phyloP scores from a whole-genome alignment of 2,329 filamentous ascomycete genomes.

The Aspergillus sp. region DNA sequence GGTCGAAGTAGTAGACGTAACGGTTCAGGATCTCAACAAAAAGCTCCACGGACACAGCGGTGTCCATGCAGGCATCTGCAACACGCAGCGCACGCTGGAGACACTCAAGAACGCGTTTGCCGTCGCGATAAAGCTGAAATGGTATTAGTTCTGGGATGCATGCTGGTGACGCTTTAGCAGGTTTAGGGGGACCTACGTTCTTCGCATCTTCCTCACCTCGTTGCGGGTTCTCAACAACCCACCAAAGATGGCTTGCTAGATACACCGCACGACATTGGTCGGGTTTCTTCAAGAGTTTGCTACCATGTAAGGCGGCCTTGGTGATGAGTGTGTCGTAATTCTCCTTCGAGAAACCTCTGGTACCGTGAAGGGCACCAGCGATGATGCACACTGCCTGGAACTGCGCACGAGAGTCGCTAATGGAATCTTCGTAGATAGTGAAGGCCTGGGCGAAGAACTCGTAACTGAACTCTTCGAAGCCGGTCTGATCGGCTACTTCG shows the following conservation, averaged over 20 bases:
- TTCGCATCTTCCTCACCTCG: constrained; percentile 78
- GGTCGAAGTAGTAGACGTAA: constrained; percentile 99
- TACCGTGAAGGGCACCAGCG: constrained; percentile 82
- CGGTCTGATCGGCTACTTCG: constrained; percentile 85
- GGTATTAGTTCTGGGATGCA: constrained; percentile 5
- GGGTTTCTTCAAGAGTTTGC: constrained; percentile 94
- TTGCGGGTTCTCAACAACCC: constrained; percentile 79
- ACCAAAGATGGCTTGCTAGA: constrained; percentile 95
- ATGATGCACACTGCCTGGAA: constrained; percentile 98
- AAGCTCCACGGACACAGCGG: constrained; percentile 90
- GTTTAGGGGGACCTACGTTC: constrained; percentile 55
- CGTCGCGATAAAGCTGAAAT: constrained; percentile 83
- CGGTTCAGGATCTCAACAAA: constrained; percentile 98
- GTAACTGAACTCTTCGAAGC: constrained; percentile 93
- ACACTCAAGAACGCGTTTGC: constrained; percentile 94
- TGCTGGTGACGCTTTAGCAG: constrained; percentile 16
- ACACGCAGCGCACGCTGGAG: constrained; percentile 92
- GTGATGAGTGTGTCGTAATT: constrained; percentile 99
- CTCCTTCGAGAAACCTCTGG: constrained; percentile 87
- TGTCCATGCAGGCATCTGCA: constrained; percentile 98
- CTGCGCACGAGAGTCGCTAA: constrained; percentile 92
- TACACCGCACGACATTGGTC: constrained; percentile 98
- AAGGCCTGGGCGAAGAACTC: constrained; percentile 99
- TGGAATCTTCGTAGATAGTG: constrained; percentile 93
- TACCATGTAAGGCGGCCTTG: constrained; percentile 93